Evolutionary conservation across 1,284 basidiomycete species (phyloP).

Genomic region (Lignosus rhinocerotis): DNA sequence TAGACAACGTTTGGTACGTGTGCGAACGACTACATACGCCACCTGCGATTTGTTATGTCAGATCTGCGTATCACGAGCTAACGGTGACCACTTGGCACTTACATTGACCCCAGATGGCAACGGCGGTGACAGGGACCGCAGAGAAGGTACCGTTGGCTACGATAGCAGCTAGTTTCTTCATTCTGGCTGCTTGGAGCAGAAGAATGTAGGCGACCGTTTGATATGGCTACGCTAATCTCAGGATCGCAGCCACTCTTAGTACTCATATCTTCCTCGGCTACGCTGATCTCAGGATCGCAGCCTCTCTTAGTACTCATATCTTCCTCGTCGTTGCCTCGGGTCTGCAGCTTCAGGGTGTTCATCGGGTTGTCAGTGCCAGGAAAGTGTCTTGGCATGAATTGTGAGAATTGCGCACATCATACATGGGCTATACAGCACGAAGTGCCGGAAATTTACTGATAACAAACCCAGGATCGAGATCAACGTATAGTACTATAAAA

Average conservation of each 20-base stretch:
- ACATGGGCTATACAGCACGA: not conserved
- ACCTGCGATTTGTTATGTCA: constrained; percentile 7
- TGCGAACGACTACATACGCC: constrained; percentile 8
- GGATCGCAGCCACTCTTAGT: not conserved
- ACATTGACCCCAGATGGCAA: constrained; percentile 31
- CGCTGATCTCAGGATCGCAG: too few species aligned
- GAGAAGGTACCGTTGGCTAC: constrained; percentile 28
- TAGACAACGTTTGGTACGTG: too few species aligned
- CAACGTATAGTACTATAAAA: not conserved
- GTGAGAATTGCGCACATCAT: not conserved
- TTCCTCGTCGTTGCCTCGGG: not conserved
- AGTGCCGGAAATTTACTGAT: constrained; percentile 1
- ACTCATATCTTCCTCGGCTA: constrained; percentile 10
- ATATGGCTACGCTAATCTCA: not conserved
- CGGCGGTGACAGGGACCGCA: constrained; percentile 25
- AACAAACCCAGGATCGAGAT: not conserved
- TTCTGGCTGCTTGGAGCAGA: constrained; percentile 6
- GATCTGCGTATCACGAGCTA: not conserved
- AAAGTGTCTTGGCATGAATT: not conserved
- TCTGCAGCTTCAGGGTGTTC: not conserved
- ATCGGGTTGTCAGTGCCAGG: not conserved
- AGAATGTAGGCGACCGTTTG: not conserved
- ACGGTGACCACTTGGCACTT: not conserved
- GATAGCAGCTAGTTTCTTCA: constrained; percentile 31
- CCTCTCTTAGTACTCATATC: too few species aligned